These are phyloP conservation scores for Ambrosia hybrid DNA, from an alignment of 140 eudicot species.

Conservation along the genomic window DNA sequence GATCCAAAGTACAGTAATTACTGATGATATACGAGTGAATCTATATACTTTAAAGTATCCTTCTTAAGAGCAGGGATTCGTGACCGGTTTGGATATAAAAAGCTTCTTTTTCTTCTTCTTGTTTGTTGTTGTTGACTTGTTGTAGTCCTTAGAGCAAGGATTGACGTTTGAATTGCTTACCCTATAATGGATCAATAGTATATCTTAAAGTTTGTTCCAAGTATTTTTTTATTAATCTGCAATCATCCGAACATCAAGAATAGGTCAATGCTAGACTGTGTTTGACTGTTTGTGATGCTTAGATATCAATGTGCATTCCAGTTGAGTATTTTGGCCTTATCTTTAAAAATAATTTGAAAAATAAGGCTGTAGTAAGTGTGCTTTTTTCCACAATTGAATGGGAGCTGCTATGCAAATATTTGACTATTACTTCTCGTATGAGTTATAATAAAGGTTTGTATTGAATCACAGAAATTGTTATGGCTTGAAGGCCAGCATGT, in stretches of 20 bases:
- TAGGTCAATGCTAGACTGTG: constrained; percentile 17
- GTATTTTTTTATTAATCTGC: background rate
- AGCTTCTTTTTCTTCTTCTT: background rate
- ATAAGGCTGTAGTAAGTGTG: constrained; percentile 10
- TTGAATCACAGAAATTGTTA: background rate
- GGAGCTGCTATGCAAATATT: constrained; percentile 5
- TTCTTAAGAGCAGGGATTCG: background rate
- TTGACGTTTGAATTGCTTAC: background rate
- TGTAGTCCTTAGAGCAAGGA: constrained; percentile 2
- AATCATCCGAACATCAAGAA: constrained; percentile 10
- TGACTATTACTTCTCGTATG: background rate
- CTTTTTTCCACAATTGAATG: background rate
- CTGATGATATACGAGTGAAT: background rate
- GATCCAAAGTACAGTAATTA: background rate
- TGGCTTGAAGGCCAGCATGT: constrained; percentile 4
- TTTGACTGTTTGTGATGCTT: constrained; percentile 1
- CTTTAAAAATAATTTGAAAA: background rate
- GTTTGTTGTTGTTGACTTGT: background rate
- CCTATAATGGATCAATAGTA: background rate
- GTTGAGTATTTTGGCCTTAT: background rate
- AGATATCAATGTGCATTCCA: constrained; percentile 21
- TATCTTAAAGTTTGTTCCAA: background rate
- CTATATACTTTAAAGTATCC: background rate
- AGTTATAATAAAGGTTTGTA: background rate
- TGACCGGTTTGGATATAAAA: background rate